Evolutionary conservation across 2,329 filamentous ascomycete genomes (phyloP), one percentile per base, ranked within the genome.

Genomic region (Fusarium sp.): DNA sequence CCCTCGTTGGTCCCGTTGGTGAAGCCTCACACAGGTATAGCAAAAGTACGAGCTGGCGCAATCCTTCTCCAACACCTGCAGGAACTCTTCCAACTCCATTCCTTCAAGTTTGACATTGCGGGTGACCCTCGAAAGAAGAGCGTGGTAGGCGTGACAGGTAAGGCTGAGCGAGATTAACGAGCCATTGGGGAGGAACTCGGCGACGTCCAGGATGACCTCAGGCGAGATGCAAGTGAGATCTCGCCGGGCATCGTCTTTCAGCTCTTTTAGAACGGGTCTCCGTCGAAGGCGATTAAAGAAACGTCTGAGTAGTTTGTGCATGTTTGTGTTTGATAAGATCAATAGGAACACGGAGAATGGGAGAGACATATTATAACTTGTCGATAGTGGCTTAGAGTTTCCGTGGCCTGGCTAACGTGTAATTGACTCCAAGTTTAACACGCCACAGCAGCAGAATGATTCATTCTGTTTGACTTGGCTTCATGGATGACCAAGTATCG

Each of bases 191-290:
- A 65, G 52, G 35, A 42, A 8, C 15, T 55, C n/a, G 8, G 45
- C 38, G 29, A 70, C 35, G 4, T 57, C 11, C 9, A 65, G 11
- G 25, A 70, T 46, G 20, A 68, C 35, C 5, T 70, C 68, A 9
- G 25, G 27, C 3, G 55, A 46, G 2, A 62, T 14, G 3, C 12
- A 4, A 13, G n/a, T 39, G 15, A 68, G 29, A 18, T 65, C 4
- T 17, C 50, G 59, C 41, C 65, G 59, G 7, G 64, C 44, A 4
- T 70, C 39, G 50, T 29, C 25, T 25, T 25, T 25, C 25, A 25
- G 25, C 25, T 25, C 14, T 5, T n/a, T n/a, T 20, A 11, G 20
- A 49, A 10, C n/a, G 12, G 14, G 2, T 13, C 7, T 14, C 13
- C 33, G 33, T 22, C 25, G 46, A 14, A 53, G 13, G 2, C 12